Evolutionary conservation across 768 basidiomycete species (phyloP).

Genomic region (Russula earlei): DNA sequence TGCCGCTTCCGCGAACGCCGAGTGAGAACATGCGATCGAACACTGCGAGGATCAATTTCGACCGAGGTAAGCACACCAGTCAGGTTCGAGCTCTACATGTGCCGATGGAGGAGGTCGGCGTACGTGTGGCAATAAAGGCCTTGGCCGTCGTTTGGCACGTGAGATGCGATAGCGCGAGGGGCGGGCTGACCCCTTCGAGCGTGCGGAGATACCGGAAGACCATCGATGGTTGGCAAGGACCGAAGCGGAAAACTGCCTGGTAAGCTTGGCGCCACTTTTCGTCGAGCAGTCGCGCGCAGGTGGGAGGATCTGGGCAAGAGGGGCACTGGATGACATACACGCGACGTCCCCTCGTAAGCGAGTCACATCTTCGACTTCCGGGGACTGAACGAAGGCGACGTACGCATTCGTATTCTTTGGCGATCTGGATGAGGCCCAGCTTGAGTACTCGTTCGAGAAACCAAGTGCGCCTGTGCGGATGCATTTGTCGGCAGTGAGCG

Average conservation of each 20-base stretch:
- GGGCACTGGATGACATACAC: conserved; percentile 43
- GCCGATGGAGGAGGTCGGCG: conserved; percentile 25
- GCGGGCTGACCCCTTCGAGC: conserved; percentile 85
- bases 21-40: conserved; percentile 88
- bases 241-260: conserved; percentile 78
- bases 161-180: conserved; percentile 76
- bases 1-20: conserved; percentile 68
- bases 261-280: conserved; percentile 93
- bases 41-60: conserved; percentile 37
- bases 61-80: too few relatives aligned
- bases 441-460: conserved; percentile 92
- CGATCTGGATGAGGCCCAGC: conserved; percentile 72
- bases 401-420: conserved; percentile 95
- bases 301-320: conserved; percentile 71
- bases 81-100: not conserved
- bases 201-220: conserved; percentile 86
- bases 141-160: conserved; percentile 85
- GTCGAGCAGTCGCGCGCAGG: conserved; percentile 76
- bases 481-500: not conserved
- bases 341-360: not conserved
- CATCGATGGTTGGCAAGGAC: conserved; percentile 85
- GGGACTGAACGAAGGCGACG: conserved; percentile 25
- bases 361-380: too few relatives aligned
- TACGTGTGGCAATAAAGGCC: conserved; percentile 78
- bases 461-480: conserved; percentile 65